Evolutionary conservation across 345 rosid species (phyloP), one percentile per base, ranked within the genome.

Genomic region (Erysimum cheiranthoides): DNA sequence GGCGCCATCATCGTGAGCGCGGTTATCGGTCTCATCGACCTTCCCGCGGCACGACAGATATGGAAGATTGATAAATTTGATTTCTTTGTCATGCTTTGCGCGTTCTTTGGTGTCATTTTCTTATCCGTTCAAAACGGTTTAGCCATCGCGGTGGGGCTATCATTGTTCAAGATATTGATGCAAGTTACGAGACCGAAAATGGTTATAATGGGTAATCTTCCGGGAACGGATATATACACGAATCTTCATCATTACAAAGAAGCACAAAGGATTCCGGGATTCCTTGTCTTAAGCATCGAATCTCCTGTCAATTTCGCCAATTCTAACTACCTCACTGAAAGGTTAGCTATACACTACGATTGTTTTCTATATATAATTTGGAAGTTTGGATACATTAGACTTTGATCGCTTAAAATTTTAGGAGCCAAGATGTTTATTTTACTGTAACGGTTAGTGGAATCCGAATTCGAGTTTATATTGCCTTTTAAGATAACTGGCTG

Each of bases 41-140:
- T 95, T 56, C 96, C 97, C 0, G 92, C 97, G 11, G 97, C 97
- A 61, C 70, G 75, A 32, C 82, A 75, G 10, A 77, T 95, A 50
- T 95, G 97, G 93, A 92, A 86, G 85, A 80, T 95, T 3, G 99
- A 95, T 84, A 95, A 95, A 75, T 92, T 82, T 2, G 99, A 95
- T 73, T 95, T 95, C 84, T 18, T 90, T 10, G 97, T 95, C 25
- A 50, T 90, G 88, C 57, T 90, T 18, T 90, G 87, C 8, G 97
- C 99, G 0, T 92, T 95, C 79, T 74, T 92, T 54, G 97, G 99
- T 46, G 97, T 92, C 13, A 30, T 95, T 30, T 89, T 95, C 56
- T 67, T 95, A 80, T 95, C 99, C 0, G 97, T 90, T 49, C 90
- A 95, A 77, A 65, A 71, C 0, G 99, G 99, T 66, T 90, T 95